Evolutionary conservation across 176 grass and related monocot species (phyloP).

Genomic region (Eleusine coracana): DNA sequence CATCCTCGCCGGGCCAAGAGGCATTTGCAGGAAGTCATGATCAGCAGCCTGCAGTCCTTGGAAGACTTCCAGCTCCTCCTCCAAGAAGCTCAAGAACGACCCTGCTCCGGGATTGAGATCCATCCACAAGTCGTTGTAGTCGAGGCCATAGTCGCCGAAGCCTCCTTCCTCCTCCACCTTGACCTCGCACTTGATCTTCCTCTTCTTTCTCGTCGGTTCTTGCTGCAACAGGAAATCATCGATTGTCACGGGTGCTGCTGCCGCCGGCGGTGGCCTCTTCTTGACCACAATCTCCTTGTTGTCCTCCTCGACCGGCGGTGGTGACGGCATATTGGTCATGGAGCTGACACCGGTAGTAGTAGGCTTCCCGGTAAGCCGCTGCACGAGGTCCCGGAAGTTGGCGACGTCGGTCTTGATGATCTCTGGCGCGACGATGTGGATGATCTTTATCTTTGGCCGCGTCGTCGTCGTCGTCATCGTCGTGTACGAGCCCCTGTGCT

Average conservation of each 20-base stretch:
- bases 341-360: background rate
- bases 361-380: slow-evolving; percentile 77
- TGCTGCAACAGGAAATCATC: background rate
- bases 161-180: slow-evolving; percentile 53
- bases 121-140: slow-evolving; percentile 47
- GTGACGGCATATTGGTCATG: background rate
- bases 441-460: slow-evolving; percentile 69
- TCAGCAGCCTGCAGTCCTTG: slow-evolving; percentile 36
- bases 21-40: slow-evolving; percentile 41
- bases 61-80: slow-evolving; percentile 52
- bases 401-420: slow-evolving; percentile 87
- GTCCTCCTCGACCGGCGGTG: background rate
- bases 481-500: slow-evolving; percentile 7
- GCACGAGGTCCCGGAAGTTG: slow-evolving; percentile 84
- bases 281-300: background rate
- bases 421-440: slow-evolving; percentile 83
- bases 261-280: slow-evolving; percentile 32
- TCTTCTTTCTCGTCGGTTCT: slow-evolving; percentile 22
- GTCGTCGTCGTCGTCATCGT: slow-evolving; percentile 6
- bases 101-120: slow-evolving; percentile 48
- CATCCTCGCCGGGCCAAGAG: slow-evolving; percentile 49
- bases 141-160: slow-evolving; percentile 24
- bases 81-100: slow-evolving; percentile 61
- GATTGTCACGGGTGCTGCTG: background rate
- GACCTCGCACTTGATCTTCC: slow-evolving; percentile 59